phyloP scores from a whole-genome alignment of 2,329 filamentous ascomycete species.

The Hortaea werneckii region DNA sequence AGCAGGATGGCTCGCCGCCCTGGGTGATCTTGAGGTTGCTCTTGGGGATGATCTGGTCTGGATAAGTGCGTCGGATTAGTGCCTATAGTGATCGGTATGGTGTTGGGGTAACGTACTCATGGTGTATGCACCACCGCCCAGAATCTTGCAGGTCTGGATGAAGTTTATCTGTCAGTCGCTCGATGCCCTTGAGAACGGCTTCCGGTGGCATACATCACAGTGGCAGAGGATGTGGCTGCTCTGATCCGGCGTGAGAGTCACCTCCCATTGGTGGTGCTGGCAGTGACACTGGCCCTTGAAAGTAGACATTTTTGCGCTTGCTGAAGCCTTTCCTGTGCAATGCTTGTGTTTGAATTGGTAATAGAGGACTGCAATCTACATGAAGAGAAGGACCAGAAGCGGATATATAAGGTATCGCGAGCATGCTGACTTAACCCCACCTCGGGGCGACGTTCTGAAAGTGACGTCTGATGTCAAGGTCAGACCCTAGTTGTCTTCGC shows the following conservation, averaged over 20 bases:
- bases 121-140: slow-evolving; percentile 42
- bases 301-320: slow-evolving; percentile 1
- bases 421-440: too few species aligned
- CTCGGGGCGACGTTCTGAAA: too few species aligned
- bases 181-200: too few species aligned
- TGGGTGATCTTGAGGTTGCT: slow-evolving; percentile 42
- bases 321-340: too few species aligned
- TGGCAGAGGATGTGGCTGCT: slow-evolving; percentile 40
- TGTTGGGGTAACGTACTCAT: slow-evolving; percentile 24
- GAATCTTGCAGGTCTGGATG: slow-evolving; percentile 36
- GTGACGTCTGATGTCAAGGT: background rate
- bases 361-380: too few species aligned
- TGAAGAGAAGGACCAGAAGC: too few species aligned
- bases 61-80: too few species aligned
- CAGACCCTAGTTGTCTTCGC: background rate
- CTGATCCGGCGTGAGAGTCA: slow-evolving; percentile 38
- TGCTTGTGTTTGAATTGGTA: too few species aligned
- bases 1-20: slow-evolving; percentile 38
- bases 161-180: too few species aligned
- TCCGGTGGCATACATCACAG: slow-evolving; percentile 46
- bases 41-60: slow-evolving; percentile 42
- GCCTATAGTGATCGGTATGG: too few species aligned
- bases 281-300: slow-evolving; percentile 43
- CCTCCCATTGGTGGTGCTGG: slow-evolving; percentile 43
- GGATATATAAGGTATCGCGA: too few species aligned